A percentile compares a stretch with the other conserved stretches of the same genome.
Conservation (phyloP, 2,329 filamentous ascomycete genomes). For the Talaromyces verruculosus region DNA sequence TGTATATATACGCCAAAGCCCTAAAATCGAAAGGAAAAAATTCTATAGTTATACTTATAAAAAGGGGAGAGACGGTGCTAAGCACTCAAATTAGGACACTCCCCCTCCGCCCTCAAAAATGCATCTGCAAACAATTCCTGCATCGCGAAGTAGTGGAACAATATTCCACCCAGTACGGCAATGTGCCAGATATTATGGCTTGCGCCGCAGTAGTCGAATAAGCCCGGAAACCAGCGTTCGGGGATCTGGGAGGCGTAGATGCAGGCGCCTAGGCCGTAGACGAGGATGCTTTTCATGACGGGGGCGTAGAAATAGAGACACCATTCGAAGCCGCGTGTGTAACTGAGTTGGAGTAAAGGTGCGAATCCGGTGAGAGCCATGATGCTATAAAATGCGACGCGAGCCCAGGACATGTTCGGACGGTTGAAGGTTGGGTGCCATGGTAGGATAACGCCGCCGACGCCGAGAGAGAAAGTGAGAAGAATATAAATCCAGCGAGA, state of each 20-base stretch:
- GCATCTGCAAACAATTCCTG: conserved; percentile 85
- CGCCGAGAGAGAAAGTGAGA: conserved; percentile 74
- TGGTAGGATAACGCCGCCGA: conserved; percentile 85
- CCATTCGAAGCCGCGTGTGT: conserved; percentile 74
- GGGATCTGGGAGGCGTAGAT: conserved; percentile 91
- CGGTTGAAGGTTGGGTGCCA: conserved; percentile 97
- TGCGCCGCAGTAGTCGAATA: conserved; percentile 92
- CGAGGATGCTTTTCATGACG: conserved; percentile 77
- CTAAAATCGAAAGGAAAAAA: neutral
- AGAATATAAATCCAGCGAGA: conserved; percentile 85
- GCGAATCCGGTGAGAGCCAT: conserved; percentile 86
- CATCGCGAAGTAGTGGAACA: conserved; percentile 98
- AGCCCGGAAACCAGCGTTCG: conserved; percentile 86
- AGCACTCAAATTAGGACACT: conserved; percentile 32
- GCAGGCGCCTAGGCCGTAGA: conserved; percentile 80
- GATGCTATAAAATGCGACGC: conserved; percentile 87
- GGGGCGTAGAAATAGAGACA: conserved; percentile 88
- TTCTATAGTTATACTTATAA: neutral
- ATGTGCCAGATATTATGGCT: conserved; percentile 98
- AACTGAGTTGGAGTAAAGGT: conserved; percentile 78
- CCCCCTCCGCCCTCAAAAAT: conserved; percentile 64
- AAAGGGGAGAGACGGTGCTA: neutral
- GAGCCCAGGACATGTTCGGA: conserved; percentile 85
- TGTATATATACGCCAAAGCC: neutral
- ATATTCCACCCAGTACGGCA: conserved; percentile 87